Base-by-base conservation (phyloP, 1,284 basidiomycete species). In the Macrocybe sp. region DNA sequence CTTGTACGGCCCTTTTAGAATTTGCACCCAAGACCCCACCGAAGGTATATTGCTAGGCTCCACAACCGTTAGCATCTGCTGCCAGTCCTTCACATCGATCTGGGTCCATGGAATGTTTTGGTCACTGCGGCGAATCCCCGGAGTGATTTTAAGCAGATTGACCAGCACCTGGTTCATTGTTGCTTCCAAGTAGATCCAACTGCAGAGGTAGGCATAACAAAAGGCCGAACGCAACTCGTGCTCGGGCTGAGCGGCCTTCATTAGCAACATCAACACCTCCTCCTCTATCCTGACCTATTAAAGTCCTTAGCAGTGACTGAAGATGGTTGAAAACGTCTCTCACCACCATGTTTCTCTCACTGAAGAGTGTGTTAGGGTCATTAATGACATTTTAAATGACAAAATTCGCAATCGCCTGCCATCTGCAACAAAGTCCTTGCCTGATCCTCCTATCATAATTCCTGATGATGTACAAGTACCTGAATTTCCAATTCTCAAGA, bases 211-310 rank as follows among this genome's bases (percentile, higher is more conserved):
- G 3, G 42, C 43, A 3, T 41, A 12, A 4, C 29, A 42, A 36
- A 56, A 54, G 10, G 47, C 51, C 10, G 53, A 50, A n/a, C 29
- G 40, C 16, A 56, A 12, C 31, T 44, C n/a, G 28, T 56, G 51
- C 7, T 44, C 7, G 10, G 16, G n/a, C 4, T 10, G 4, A 9
- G 47, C 41, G 2, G 30, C 33, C 34, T 49, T 7, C 10, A 50
- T 22, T 3, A 22, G 22, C 22, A 22, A 22, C 22, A 22, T 22
- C 22, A 22, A 22, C 4, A 3, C 22, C 22, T 22, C 22, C 22
- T 22, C 22, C 22, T 22, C 22, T 1, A 22, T 22, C 2, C 22
- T 4, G 22, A 22, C 22, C 22, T 22, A 22, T 22, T 22, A 22
- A 22, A 22, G 22, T 22, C 22, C 22, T 22, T 22, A 22, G 22